Evolutionary conservation across 768 basidiomycete species (phyloP).

Genomic region (Peribolospora baueri): DNA sequence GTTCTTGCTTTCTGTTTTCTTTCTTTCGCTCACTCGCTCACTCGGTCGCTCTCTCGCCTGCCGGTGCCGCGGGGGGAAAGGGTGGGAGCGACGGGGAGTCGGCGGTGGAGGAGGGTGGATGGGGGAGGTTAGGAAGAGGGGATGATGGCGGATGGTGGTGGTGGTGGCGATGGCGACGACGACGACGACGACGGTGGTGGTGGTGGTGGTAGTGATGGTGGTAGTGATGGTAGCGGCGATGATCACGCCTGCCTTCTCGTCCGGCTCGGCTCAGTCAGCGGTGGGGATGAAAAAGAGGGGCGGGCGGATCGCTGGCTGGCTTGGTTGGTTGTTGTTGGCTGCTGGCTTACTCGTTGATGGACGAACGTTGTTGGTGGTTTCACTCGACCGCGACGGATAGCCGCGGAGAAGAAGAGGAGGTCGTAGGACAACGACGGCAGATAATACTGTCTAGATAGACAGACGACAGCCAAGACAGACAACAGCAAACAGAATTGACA

Average conservation of each 20-base stretch:
- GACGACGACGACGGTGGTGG: slow-evolving; percentile 12
- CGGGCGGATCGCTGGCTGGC: slow-evolving; percentile 9
- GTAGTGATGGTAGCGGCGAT: slow-evolving; percentile 11
- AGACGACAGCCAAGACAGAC: too few relatives aligned
- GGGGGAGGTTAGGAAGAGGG: background rate
- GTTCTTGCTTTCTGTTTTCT: too few relatives aligned
- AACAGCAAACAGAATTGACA: too few relatives aligned
- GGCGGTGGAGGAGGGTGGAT: slow-evolving; percentile 2
- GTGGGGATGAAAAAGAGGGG: slow-evolving; percentile 10
- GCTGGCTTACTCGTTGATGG: background rate
- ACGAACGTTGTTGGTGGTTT: background rate
- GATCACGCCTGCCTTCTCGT: slow-evolving; percentile 8
- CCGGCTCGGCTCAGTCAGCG: background rate
- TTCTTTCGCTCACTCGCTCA: too few relatives aligned
- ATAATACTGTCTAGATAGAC: too few relatives aligned
- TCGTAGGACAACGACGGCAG: too few relatives aligned
- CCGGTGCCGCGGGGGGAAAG: background rate
- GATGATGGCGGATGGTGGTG: background rate
- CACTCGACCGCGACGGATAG: too few relatives aligned
- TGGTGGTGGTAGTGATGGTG: slow-evolving; percentile 2
- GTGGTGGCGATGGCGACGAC: background rate
- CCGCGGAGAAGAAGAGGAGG: too few relatives aligned
- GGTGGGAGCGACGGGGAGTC: background rate
- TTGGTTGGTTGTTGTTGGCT: background rate
- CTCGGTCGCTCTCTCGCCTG: too few relatives aligned